phyloP scores from a whole-genome alignment of 2,329 filamentous ascomycete genomes.

The Stachybotrys echinatus region DNA sequence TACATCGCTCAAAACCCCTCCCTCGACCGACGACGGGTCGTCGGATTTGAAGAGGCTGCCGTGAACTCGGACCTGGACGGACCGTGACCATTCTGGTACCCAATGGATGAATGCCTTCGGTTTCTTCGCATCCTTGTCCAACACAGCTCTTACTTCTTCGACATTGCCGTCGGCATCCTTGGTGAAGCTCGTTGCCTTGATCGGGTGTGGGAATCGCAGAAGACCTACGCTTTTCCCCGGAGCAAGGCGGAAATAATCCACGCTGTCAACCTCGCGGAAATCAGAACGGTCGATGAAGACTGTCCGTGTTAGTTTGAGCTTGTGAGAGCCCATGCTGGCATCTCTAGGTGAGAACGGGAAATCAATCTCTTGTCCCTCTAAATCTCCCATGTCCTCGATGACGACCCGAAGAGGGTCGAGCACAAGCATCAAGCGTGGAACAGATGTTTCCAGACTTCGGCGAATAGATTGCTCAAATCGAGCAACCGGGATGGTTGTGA shows the following conservation, averaged over 20 bases:
- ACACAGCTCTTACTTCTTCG: conserved; percentile 56
- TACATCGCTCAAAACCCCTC: conserved; percentile 78
- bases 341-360: conserved; percentile 83
- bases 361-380: conserved; percentile 45
- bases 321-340: conserved; percentile 57
- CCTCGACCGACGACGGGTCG: conserved; percentile 70
- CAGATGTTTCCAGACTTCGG: conserved; percentile 79
- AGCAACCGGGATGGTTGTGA: conserved; percentile 71
- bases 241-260: conserved; percentile 75
- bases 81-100: conserved; percentile 65
- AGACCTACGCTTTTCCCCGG: conserved; percentile 74
- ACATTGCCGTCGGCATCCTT: conserved; percentile 63
- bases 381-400: conserved; percentile 68
- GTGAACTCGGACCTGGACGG: conserved; percentile 72
- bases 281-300: conserved; percentile 83
- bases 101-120: conserved; percentile 88
- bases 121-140: conserved; percentile 68
- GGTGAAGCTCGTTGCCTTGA: conserved; percentile 64
- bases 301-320: conserved; percentile 62
- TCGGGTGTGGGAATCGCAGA: conserved; percentile 64
- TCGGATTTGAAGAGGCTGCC: conserved; percentile 82
- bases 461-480: conserved; percentile 82
- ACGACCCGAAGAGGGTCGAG: conserved; percentile 79
- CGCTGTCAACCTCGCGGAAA: conserved; percentile 69
- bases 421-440: conserved; percentile 84